Base-by-base conservation (phyloP, 2,329 filamentous ascomycete genomes). In the Acarospora socialis region DNA sequence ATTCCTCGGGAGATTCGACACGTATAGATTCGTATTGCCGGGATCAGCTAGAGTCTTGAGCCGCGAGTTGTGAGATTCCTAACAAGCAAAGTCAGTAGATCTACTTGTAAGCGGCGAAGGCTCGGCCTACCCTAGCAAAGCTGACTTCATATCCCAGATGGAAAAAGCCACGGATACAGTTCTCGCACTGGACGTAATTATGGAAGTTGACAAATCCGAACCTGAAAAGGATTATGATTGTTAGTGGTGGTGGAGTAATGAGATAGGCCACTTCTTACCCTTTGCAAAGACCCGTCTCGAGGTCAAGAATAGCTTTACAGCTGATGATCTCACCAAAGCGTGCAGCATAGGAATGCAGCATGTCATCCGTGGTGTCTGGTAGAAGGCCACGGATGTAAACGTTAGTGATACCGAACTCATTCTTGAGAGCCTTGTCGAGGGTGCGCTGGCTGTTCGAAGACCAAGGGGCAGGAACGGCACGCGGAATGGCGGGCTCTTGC, bases 51-150 rank as follows among this genome's bases (percentile, higher is more conserved):
- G 81, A 27, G 90, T 87, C 68, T 98, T 95, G 47, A 98, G 79
- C 46, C 92, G 84, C 44, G 86, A 86, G 57, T 98, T 98, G 62
- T 95, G 94, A 13, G 87, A 95, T 64, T 95, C 90, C 80, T 92
- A 36, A 50, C 31, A 28, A 38, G 19, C 26, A 30, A 30, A 34
- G n/a, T 14, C 16, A 28, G 6, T 22, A 34, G 15, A 33, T 28
- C 23, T 27, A 32, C 18, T 22, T 32, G 19, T 27, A 22, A 10
- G 32, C 12, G 3, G 28, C 33, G 21, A 23, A n/a, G 14, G 35
- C 28, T 28, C 22, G 17, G 58, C 70, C 51, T 61, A 92, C 84
- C 50, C 86, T 73, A 46, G 92, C 90, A 61, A 95, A 95, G 51
- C 87, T 92, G 47, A 93, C 87, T 63, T 98, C 90, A 51, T 95